Evolutionary conservation across 2,329 filamentous ascomycete species (phyloP).

Genomic region (Cyclaneusma minus): DNA sequence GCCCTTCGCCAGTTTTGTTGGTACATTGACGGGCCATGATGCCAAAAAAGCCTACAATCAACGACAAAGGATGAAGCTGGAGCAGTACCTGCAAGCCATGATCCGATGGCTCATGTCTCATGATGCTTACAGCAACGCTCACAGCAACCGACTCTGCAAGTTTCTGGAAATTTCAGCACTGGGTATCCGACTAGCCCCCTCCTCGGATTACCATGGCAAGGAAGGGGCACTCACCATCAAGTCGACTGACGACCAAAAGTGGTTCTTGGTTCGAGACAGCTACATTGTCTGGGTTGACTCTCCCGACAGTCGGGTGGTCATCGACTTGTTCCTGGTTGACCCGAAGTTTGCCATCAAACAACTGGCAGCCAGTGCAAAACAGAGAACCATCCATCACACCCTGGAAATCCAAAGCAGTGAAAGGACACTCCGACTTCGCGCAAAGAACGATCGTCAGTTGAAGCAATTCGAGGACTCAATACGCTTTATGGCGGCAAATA

Average conservation of each 20-base stretch:
- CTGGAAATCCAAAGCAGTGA: slow-evolving; percentile 84
- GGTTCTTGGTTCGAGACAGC: slow-evolving; percentile 95
- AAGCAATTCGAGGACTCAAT: slow-evolving; percentile 92
- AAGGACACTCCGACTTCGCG: slow-evolving; percentile 78
- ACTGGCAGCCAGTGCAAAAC: slow-evolving; percentile 22
- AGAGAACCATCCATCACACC: slow-evolving; percentile 81
- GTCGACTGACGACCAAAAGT: slow-evolving; percentile 84
- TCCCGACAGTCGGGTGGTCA: slow-evolving; percentile 96
- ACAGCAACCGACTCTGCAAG: slow-evolving; percentile 89
- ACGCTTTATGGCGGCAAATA: slow-evolving; percentile 66
- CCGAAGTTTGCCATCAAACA: slow-evolving; percentile 57
- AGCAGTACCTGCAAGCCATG: slow-evolving; percentile 84
- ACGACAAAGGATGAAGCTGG: slow-evolving; percentile 69
- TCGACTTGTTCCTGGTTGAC: slow-evolving; percentile 96
- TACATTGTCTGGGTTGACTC: slow-evolving; percentile 98
- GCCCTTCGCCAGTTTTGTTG: slow-evolving; percentile 23
- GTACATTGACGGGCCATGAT: no score
- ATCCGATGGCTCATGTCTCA: slow-evolving; percentile 92
- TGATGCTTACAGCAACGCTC: slow-evolving; percentile 89
- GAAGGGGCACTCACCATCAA: slow-evolving; percentile 90
- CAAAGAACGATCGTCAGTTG: slow-evolving; percentile 77
- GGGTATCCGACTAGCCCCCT: slow-evolving; percentile 82
- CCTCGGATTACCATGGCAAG: slow-evolving; percentile 95
- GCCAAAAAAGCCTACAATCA: slow-evolving; percentile 46
- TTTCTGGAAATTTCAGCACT: slow-evolving; percentile 91